phyloP scores from a whole-genome alignment of 495 filamentous ascomycete genomes.

The Hypoxylon subgilvum region DNA sequence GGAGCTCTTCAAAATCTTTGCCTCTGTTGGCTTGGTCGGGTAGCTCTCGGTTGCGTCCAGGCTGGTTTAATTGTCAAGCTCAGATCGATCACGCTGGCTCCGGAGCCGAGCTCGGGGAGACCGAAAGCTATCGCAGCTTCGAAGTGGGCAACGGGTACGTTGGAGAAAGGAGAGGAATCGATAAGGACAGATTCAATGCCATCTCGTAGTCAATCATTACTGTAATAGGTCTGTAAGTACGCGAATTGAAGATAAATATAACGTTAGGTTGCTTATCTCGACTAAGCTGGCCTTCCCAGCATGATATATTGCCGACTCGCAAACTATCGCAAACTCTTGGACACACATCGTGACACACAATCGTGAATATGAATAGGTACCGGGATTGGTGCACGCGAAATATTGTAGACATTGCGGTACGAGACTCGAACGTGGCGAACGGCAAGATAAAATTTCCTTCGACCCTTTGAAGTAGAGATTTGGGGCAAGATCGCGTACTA shows the following conservation, averaged over 20 bases:
- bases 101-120: constrained; percentile 11
- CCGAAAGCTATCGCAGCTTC: constrained; percentile 40
- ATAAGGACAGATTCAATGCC: constrained; percentile 34
- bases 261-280: background rate
- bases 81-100: constrained; percentile 6
- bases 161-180: constrained; percentile 41
- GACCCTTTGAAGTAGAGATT: too few relatives aligned
- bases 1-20: constrained; percentile 1
- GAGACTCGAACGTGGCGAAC: too few relatives aligned
- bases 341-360: background rate
- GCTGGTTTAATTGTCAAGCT: constrained; percentile 38
- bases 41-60: constrained; percentile 31
- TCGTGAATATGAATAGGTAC: too few relatives aligned
- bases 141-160: constrained; percentile 44
- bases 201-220: constrained; percentile 39
- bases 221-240: constrained; percentile 5
- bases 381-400: too few relatives aligned
- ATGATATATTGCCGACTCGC: constrained; percentile 10
- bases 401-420: too few relatives aligned
- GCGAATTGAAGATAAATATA: background rate
- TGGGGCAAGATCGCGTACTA: too few relatives aligned
- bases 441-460: too few relatives aligned
- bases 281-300: background rate
- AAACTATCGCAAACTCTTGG: background rate
- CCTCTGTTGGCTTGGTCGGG: constrained; percentile 13